A percentile compares a stretch with the other conserved stretches of the same genome.
phyloP scores from a whole-genome alignment of 805 yeast species.

The Sungouiella thailandica region DNA sequence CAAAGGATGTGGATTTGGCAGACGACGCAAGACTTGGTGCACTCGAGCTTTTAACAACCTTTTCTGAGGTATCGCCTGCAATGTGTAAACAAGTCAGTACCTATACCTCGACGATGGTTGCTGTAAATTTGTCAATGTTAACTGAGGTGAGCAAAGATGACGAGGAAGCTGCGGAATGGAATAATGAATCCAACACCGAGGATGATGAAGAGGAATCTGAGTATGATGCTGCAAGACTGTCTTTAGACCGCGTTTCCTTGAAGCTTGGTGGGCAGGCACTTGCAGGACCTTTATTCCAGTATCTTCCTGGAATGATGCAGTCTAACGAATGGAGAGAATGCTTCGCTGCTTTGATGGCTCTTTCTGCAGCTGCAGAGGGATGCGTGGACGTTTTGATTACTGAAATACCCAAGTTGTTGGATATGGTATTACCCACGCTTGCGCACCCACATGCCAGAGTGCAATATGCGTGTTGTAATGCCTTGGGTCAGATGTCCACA shows the following conservation, averaged over 20 bases:
- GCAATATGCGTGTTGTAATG: conserved; percentile 95
- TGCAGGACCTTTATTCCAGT: conserved; percentile 82
- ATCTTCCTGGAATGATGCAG: conserved; percentile 75
- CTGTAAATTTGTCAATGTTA: conserved; percentile 74
- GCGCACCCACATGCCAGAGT: conserved; percentile 89
- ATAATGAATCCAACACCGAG: conserved; percentile 76
- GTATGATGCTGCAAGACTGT: conserved; percentile 88
- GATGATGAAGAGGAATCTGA: conserved; percentile 76
- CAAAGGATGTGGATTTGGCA: conserved; percentile 77
- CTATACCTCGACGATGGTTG: conserved; percentile 68
- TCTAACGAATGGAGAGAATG: conserved; percentile 88
- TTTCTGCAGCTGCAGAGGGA: conserved; percentile 96
- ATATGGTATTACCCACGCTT: conserved; percentile 79
- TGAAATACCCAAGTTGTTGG: conserved; percentile 77
- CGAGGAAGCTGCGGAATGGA: conserved; percentile 81
- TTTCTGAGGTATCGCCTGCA: conserved; percentile 87
- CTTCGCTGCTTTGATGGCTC: conserved; percentile 95
- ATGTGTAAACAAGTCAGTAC: conserved; percentile 83
- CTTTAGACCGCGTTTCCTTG: conserved; percentile 87
- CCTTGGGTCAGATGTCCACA: conserved; percentile 93
- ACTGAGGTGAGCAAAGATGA: conserved; percentile 89
- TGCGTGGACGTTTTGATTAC: conserved; percentile 82
- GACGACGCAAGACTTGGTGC: conserved; percentile 79
- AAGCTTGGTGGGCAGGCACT: conserved; percentile 77
- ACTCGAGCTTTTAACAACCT: conserved; percentile 82